Percentiles rank a stretch among this genome's conserved stretches.
Evolutionary conservation across 2,329 filamentous ascomycete species (phyloP).

Genomic region (Scedosporium dehoogii): DNA sequence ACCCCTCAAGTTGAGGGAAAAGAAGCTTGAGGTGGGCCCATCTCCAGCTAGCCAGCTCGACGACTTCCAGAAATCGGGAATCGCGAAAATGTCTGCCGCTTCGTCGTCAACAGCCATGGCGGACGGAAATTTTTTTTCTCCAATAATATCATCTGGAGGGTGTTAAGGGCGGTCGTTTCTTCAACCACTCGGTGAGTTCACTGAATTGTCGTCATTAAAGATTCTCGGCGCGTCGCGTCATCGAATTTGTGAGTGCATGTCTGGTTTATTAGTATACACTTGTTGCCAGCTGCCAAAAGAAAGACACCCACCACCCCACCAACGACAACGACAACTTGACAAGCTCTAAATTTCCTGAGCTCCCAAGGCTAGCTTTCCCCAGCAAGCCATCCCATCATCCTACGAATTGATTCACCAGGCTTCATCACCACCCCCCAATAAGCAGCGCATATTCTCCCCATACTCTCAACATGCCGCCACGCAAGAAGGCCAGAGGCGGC

Average conservation of each 20-base stretch:
- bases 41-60: slow-evolving; percentile 34
- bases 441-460: neutral
- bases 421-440: neutral
- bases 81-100: slow-evolving; percentile 49
- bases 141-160: neutral
- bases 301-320: neutral
- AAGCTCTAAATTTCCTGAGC: too few relatives aligned
- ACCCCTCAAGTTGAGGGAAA: slow-evolving; percentile 29
- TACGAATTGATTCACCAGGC: neutral
- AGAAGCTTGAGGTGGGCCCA: slow-evolving; percentile 26
- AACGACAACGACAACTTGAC: too few relatives aligned
- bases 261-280: neutral
- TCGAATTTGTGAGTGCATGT: neutral
- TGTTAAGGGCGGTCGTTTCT: neutral
- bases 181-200: neutral
- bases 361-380: neutral
- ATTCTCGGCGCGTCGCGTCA: slow-evolving; percentile 4
- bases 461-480: slow-evolving; percentile 51
- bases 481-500: slow-evolving; percentile 53
- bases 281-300: neutral
- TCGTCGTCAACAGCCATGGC: slow-evolving; percentile 24
- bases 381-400: neutral
- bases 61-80: slow-evolving; percentile 49
- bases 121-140: slow-evolving; percentile 20
- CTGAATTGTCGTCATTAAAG: neutral